Evolutionary conservation across 345 rosid genomes (phyloP).

Genomic region (Eutrema yunnanense): DNA sequence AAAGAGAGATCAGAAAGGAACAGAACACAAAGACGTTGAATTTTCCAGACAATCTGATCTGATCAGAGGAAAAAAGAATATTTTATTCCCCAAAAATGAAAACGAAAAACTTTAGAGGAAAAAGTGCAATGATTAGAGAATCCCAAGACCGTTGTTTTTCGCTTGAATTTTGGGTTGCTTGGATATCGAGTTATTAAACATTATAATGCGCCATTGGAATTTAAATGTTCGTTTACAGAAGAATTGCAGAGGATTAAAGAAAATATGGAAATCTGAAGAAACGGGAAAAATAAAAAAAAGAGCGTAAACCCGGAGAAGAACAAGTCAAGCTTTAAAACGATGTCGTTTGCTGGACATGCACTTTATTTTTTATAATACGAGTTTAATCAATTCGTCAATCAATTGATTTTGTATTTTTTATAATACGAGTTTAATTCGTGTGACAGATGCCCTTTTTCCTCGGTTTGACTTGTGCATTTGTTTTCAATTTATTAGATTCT

Average conservation of each 20-base stretch:
- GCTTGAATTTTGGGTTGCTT: conserved; percentile 11
- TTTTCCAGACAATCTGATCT: conserved; percentile 1
- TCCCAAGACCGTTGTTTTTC: conserved; percentile 7
- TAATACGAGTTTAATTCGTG: not conserved
- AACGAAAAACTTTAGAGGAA: not conserved
- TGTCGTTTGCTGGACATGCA: not conserved
- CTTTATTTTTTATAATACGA: not conserved
- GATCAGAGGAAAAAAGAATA: not conserved
- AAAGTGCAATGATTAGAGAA: conserved; percentile 27
- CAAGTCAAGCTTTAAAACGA: not conserved
- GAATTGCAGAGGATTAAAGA: not conserved
- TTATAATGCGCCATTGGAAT: not conserved
- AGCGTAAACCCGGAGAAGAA: conserved; percentile 17
- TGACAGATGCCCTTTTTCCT: not conserved
- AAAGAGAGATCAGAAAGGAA: conserved; percentile 15
- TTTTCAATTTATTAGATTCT: not conserved
- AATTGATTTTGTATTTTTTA: not conserved
- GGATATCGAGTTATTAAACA: conserved; percentile 7
- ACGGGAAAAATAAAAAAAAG: not conserved
- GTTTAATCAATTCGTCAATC: too few species aligned
- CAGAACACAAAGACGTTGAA: conserved; percentile 40
- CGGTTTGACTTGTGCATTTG: conserved; percentile 8
- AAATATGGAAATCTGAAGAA: not conserved
- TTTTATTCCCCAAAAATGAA: not conserved
- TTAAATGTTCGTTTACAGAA: conserved; percentile 1